Base-by-base conservation (phyloP, 140 eudicot species). In the Flaveria floridana region DNA sequence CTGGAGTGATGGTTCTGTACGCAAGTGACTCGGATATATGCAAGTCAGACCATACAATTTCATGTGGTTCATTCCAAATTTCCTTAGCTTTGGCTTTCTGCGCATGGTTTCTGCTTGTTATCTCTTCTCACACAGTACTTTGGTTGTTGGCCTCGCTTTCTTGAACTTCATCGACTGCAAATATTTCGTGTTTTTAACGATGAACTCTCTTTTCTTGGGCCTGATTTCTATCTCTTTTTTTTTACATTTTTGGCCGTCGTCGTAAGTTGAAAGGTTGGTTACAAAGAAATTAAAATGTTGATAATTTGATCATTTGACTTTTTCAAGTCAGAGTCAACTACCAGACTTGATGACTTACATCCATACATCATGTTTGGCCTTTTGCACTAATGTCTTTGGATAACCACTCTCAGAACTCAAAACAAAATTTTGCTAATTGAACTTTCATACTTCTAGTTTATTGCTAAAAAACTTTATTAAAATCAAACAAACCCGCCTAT, bases 91-190 rank as follows among this genome's bases (percentile, higher is more conserved):
- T 91, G 26, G 97, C 97, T 23, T 87, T 87, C 70, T 52, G 77
- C 26, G 78, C 97, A 0, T 91, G 97, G 97, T 89, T 87, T 76
- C 82, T 81, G 63, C 85, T 91, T 65, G 88, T 91, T 18, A 63
- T 91, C 61, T 84, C 97, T 71, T 91, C 91, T 76, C 76, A 82
- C 70, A 83, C 82, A 58, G 79, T 89, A 77, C 80, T 89, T 80
- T 91, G 91, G 91, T 78, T 89, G 69, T 80, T 87, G 75, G 96
- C 91, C 23, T 89, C 96, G 20, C 65, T 81, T 71, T 76, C 75
- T 72, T 79, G 79, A 79, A 46, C 65, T 79, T 52, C 28, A 15
- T 72, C 39, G 47, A 20, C 28, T 73, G 79, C 48, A 79, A 21
- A 64, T 77, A 67, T 41, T 12, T 7, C 2, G 6, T 2, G 37